phyloP scores from a whole-genome alignment of 352 stramenopile species.

The Phytophthora crassamura region DNA sequence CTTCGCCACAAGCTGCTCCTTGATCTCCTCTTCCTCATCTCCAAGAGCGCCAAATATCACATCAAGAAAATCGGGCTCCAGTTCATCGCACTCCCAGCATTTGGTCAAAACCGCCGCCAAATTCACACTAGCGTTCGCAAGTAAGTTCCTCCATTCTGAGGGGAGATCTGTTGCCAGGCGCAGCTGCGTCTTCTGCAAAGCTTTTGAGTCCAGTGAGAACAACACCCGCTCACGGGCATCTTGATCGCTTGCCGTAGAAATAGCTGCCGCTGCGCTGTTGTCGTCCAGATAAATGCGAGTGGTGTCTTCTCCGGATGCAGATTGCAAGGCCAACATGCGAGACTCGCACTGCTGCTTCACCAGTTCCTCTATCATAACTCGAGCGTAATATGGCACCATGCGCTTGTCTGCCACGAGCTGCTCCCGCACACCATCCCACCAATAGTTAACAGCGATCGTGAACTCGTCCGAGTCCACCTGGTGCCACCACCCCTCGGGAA shows the following conservation, averaged over 20 bases:
- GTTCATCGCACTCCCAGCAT: slow-evolving; percentile 49
- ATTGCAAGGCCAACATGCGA: slow-evolving; percentile 32
- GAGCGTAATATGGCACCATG: slow-evolving; percentile 70
- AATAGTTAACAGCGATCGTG: slow-evolving; percentile 87
- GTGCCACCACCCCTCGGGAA: slow-evolving; percentile 90
- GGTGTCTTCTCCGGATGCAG: background rate
- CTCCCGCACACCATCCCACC: slow-evolving; percentile 74
- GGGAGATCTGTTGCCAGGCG: slow-evolving; percentile 25
- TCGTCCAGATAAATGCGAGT: slow-evolving; percentile 9
- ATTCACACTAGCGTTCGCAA: slow-evolving; percentile 47
- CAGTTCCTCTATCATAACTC: slow-evolving; percentile 69
- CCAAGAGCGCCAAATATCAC: slow-evolving; percentile 47
- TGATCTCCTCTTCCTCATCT: slow-evolving; percentile 47
- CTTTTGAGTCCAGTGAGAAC: slow-evolving; percentile 24
- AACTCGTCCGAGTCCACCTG: slow-evolving; percentile 79
- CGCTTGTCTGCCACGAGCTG: slow-evolving; percentile 47
- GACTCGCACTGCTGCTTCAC: slow-evolving; percentile 49
- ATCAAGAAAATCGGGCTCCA: slow-evolving; percentile 25
- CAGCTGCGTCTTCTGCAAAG: slow-evolving; percentile 24
- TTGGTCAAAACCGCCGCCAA: slow-evolving; percentile 48
- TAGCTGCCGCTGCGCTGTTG: slow-evolving; percentile 11
- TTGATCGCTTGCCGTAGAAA: slow-evolving; percentile 31
- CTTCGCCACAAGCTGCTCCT: slow-evolving; percentile 41
- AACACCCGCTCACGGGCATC: slow-evolving; percentile 39
- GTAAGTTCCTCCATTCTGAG: slow-evolving; percentile 38